Evolutionary conservation across 2,329 filamentous ascomycete species (phyloP), one percentile per base, ranked within the genome.

Genomic region (Fusarium musae): DNA sequence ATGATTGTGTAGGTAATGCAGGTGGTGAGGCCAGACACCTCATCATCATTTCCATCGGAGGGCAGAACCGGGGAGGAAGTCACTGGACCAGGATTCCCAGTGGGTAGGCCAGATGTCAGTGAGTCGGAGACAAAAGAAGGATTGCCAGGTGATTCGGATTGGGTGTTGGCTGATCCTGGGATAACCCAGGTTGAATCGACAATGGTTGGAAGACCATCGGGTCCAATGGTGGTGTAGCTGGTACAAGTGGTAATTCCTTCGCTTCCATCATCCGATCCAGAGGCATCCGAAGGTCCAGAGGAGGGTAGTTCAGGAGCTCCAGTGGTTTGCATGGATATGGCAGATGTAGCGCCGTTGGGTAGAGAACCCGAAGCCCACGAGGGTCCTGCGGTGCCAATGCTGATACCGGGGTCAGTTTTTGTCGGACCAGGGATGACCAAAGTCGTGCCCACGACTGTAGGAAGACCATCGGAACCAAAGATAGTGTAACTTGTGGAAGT

Each of bases 101-200:
- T 77, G 62, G 78, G 63, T 28, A 79, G 36, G 30, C 75, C 77
- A 42, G 76, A 70, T 39, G 66, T 63, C 34, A 66, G 58, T 17
- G 44, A 62, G 44, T 73, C 62, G 5, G 76, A 72, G 42, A 74
- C 63, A 53, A 73, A 78, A 3, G 76, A 72, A 34, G 76, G 76
- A 36, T 64, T 74, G 4, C n/a, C 43, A n/a, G 75, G 59, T 30
- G 66, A 26, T 13, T 53, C 72, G 3, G 74, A 64, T 16, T 77
- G 75, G 26, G 77, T 69, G 30, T 66, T 61, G 42, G 66, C 50
- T 57, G 75, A 73, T 37, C 67, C 74, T 30, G 78, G 73, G 30
- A 81, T 67, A 11, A 80, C 72, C 71, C 80, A 77, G 16, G 81
- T 82, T 7, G 80, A 77, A 52, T 81, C 80, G 19, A 80, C 65